Percentiles rank a stretch among this genome's conserved stretches.
phyloP scores from a whole-genome alignment of 1,284 basidiomycete genomes.

The Ustilago vetiveriae region DNA sequence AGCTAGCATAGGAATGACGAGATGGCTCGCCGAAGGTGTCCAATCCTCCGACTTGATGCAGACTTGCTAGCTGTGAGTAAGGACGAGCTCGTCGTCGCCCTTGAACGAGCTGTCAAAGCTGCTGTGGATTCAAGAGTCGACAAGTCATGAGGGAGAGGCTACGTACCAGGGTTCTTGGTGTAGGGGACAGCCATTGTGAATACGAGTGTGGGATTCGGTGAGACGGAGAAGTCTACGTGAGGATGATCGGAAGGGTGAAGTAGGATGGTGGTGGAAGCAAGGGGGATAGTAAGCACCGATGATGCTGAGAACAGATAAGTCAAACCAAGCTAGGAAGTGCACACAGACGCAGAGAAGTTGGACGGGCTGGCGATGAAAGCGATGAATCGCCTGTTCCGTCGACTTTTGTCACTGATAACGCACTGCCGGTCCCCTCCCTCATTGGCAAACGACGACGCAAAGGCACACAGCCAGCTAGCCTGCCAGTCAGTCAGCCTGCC shows the following conservation, averaged over 20 bases:
- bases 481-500: too few species aligned
- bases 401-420: constrained; percentile 23
- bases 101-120: too few species aligned
- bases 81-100: too few species aligned
- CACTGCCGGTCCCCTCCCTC: not conserved
- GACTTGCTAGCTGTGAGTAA: too few species aligned
- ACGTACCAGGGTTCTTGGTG: constrained; percentile 58
- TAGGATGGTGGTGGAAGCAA: constrained; percentile 13
- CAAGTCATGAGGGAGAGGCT: not conserved
- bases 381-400: not conserved
- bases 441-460: not conserved
- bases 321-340: not conserved
- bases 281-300: constrained; percentile 8
- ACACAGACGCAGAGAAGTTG: constrained; percentile 18
- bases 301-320: not conserved
- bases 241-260: not conserved
- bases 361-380: constrained; percentile 11
- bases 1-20: too few species aligned
- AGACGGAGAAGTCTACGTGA: constrained; percentile 20
- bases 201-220: not conserved
- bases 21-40: too few species aligned
- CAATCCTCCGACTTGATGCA: too few species aligned
- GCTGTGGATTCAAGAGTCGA: too few species aligned
- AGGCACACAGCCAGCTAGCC: not conserved
- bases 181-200: constrained; percentile 54